Evolutionary conservation across 257 asterid genomes (phyloP).

Genomic region (Primulina huaijiensis): DNA sequence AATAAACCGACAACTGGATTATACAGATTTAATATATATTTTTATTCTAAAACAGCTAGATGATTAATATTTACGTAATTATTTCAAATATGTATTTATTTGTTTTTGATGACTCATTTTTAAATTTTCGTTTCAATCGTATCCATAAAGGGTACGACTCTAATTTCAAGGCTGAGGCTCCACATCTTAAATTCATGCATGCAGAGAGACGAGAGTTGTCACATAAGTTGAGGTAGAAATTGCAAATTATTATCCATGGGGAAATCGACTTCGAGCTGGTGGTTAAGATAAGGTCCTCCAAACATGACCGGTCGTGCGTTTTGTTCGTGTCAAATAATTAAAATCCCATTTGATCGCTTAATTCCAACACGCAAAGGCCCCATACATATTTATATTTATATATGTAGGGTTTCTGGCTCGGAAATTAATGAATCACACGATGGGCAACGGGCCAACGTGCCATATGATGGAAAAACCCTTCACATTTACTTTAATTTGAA

Average conservation of each 20-base stretch:
- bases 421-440: conserved; percentile 6
- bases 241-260: conserved; percentile 25
- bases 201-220: conserved; percentile 21
- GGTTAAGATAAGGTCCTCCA: conserved; percentile 35
- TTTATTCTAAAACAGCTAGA: too few species aligned
- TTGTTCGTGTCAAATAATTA: conserved; percentile 21
- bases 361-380: conserved; percentile 27
- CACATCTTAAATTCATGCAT: background rate
- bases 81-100: too few species aligned
- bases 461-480: too few species aligned
- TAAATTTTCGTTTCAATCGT: too few species aligned
- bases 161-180: background rate
- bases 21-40: too few species aligned
- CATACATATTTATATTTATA: conserved; percentile 7
- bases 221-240: conserved; percentile 25
- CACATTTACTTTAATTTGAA: too few species aligned
- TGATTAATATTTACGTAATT: too few species aligned
- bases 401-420: background rate
- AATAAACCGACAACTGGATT: too few species aligned
- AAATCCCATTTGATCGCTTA: conserved; percentile 15
- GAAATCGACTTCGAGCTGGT: conserved; percentile 22
- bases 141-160: background rate
- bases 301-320: conserved; percentile 28
- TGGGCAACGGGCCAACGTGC: background rate
- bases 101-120: too few species aligned